Evolutionary conservation across 2,329 filamentous ascomycete species (phyloP), one percentile per base, ranked within the genome.

Genomic region (Diaporthe batatas): DNA sequence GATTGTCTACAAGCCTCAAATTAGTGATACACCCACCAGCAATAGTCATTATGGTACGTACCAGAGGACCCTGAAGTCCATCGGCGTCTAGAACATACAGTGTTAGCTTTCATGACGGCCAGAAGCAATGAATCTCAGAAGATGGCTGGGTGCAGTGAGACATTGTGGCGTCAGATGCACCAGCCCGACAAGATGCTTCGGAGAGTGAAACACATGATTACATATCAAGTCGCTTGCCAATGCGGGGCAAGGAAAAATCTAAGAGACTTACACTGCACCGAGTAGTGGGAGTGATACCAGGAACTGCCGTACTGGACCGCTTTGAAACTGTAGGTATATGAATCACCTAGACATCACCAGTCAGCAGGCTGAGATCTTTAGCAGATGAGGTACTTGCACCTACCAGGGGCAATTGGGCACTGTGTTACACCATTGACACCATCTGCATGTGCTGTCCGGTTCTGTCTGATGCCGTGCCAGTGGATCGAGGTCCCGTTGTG

Each of bases 401-500:
- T n/a, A 67, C 62, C 89, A 0, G 91, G 88, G 0, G 87, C 84
- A 64, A 93, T 89, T 3, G 86, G 83, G 76, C 89, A 91, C 79
- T 91, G 91, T 0, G 86, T 89, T 3, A 91, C 85, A 51, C 86
- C 89, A 0, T 87, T 83, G 3, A 90, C 86, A 2, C 92, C 92
- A 77, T 94, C 92, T 88, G 92, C 91, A 58, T 88, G 84, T 42
- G 86, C 90, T 0, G 90, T 91, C 10, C 88, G 88, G 76, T 91
- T 90, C 78, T 91, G 90, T 76, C 86, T 91, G 70, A 93, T 83
- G 16, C 92, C 92, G 77, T 94, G 92, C 79, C 91, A 93, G 78
- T 94, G 92, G 39, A 93, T 83, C 70, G 84, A 86, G 25, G 89
- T 89, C n/a, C 82, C 86, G 76, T 92, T 90, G 11, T 85, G 85